Evolutionary conservation across 73 alveolate genomes (phyloP).

Genomic region (Durusdinium trenchii): DNA sequence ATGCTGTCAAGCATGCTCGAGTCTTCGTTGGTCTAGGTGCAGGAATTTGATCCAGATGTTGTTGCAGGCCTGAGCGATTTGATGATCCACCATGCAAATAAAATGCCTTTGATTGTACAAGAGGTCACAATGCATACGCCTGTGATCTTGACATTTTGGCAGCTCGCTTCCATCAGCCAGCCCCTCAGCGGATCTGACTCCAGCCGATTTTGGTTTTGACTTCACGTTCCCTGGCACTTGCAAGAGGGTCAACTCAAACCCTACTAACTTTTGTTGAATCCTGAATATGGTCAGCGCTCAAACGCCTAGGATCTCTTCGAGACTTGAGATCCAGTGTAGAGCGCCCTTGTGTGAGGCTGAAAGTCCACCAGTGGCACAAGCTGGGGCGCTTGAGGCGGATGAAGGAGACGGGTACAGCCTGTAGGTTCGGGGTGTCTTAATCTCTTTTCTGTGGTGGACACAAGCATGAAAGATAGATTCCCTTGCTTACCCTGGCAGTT

Average conservation of each 20-base stretch:
- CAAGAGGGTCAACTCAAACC: not conserved
- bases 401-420: not conserved
- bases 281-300: not conserved
- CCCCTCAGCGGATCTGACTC: not conserved
- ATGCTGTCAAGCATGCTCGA: not conserved
- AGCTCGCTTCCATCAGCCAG: constrained; percentile 59
- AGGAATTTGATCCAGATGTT: constrained; percentile 85
- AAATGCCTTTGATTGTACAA: not conserved
- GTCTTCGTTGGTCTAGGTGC: constrained; percentile 30
- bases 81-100: not conserved
- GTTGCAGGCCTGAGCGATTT: constrained; percentile 80
- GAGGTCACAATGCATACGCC: constrained; percentile 74
- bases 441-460: not conserved
- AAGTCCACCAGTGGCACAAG: constrained; percentile 66
- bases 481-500: too few species aligned
- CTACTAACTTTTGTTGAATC: too few species aligned
- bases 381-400: constrained; percentile 80
- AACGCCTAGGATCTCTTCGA: not conserved
- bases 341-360: not conserved
- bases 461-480: too few species aligned
- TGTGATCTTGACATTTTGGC: constrained; percentile 61
- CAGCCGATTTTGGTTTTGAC: too few species aligned
- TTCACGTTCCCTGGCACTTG: too few species aligned
- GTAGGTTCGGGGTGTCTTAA: not conserved
- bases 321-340: not conserved